Conservation (phyloP, 768 basidiomycete species). For the Leccinum olivaceopallidum region DNA sequence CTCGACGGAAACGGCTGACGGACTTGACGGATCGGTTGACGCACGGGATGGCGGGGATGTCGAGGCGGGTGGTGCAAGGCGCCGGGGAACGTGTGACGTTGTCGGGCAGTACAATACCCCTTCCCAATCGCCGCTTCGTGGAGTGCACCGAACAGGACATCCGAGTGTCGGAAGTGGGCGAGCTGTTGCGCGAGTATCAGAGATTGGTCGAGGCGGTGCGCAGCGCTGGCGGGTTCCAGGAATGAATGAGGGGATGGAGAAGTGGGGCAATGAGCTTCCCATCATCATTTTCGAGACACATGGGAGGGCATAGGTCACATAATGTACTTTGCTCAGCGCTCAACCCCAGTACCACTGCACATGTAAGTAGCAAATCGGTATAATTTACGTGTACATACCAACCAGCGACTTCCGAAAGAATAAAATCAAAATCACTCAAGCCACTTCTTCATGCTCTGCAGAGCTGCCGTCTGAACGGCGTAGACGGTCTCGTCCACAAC, state of each 20-base stretch:
- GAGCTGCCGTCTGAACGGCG: background rate
- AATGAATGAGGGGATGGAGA: slow-evolving; percentile 1
- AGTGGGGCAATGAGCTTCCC: no score
- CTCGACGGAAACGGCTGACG: slow-evolving; percentile 51
- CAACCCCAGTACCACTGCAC: no score
- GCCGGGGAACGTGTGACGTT: slow-evolving; percentile 1
- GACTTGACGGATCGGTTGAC: slow-evolving; percentile 76
- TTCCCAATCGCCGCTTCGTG: slow-evolving; percentile 70
- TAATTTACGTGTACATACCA: background rate
- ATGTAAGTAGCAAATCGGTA: background rate
- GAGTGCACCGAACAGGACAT: slow-evolving; percentile 77
- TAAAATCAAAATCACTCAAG: background rate
- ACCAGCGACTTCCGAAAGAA: background rate
- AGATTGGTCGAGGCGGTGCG: slow-evolving; percentile 71
- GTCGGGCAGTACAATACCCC: slow-evolving; percentile 45
- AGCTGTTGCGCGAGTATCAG: slow-evolving; percentile 80
- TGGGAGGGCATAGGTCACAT: no score
- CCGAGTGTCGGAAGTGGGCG: slow-evolving; percentile 74
- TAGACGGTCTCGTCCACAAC: background rate
- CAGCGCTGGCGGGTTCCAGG: slow-evolving; percentile 46
- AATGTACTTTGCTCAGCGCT: no score
- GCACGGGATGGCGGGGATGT: slow-evolving; percentile 58
- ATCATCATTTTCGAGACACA: no score
- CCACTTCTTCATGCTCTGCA: background rate
- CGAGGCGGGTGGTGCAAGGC: slow-evolving; percentile 39